A percentile compares a stretch with the other conserved stretches of the same genome.
phyloP scores from a whole-genome alignment of 768 basidiomycete species.

The Suillus clintonianus region DNA sequence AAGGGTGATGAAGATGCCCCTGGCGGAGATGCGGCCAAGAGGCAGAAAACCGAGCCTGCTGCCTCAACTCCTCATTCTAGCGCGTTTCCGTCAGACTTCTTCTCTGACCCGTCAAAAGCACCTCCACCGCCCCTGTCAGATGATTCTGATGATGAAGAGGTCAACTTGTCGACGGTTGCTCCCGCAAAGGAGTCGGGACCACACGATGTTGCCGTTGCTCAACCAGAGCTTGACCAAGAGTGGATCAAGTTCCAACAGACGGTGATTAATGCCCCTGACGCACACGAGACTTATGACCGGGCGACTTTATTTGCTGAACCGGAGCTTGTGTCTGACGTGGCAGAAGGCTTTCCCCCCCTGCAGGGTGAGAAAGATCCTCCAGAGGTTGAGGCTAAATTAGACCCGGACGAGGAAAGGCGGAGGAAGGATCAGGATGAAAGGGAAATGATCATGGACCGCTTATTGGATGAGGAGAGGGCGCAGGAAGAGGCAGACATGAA shows the following conservation, averaged over 20 bases:
- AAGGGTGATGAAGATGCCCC: conserved; percentile 26
- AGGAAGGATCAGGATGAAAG: conserved; percentile 69
- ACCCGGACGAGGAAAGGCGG: conserved; percentile 46
- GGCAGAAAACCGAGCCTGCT: conserved; percentile 24
- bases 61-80: conserved; percentile 8
- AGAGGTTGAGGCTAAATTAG: conserved; percentile 4
- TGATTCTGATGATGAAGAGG: conserved; percentile 47
- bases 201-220: not conserved
- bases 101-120: conserved; percentile 70
- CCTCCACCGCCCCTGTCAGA: conserved; percentile 36
- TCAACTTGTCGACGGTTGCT: conserved; percentile 19
- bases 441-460: conserved; percentile 83
- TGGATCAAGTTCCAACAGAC: conserved; percentile 73
- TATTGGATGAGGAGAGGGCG: conserved; percentile 81
- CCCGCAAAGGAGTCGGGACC: not conserved
- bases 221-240: conserved; percentile 60
- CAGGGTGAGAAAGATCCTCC: not conserved
- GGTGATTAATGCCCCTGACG: conserved; percentile 48
- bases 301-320: conserved; percentile 78
- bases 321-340: conserved; percentile 47
- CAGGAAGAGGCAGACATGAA: conserved; percentile 88
- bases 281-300: conserved; percentile 56
- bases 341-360: conserved; percentile 49
- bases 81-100: conserved; percentile 69
- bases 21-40: conserved; percentile 33